Evolutionary conservation across 2,329 filamentous ascomycete species (phyloP), one percentile per base, ranked within the genome.

Genomic region (Alternaria conjuncta): DNA sequence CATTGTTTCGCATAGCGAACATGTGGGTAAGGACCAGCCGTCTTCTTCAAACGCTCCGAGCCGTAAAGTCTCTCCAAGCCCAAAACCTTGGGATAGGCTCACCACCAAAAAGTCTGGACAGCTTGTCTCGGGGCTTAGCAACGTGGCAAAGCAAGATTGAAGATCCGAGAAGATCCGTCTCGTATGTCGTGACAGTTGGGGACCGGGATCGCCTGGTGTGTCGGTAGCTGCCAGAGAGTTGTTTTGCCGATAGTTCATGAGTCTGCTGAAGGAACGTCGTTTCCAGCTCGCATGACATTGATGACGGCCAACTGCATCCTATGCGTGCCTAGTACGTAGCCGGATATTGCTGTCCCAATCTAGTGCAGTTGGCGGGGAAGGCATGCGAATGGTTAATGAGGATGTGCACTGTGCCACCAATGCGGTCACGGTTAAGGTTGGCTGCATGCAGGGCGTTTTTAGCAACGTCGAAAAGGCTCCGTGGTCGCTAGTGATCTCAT

Each of bases 1-100:
- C 25, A 18, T 41, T 55, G 59, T 67, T 61, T 65, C 60, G 64
- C 61, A 68, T 63, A 56, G 51, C 50, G 55, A 57, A 43, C 44
- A 57, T 45, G 47, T 57, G 36, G 59, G 57, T 61, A 56, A 32
- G 53, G 58, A 65, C 41, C 57, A 32, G 57, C 46, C 53, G 57
- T 45, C 30, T 45, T 50, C 25, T 50, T 46, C 55, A 43, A 55
- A 57, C 26, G 36, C 23, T 44, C 49, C 44, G 44, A 50, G 43
- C 30, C 30, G 20, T 53, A 36, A 21, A 53, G 28, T 41, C 23
- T 41, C 20, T 23, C 28, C 36, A 53, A 41, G 49, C 49, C 49
- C 49, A 53, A 53, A 20, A 32, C 30, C 13, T 23, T 21, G 23
- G 20, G 18, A 41, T 23, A 7, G 18, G 23, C 28, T 11, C 30